phyloP scores from a whole-genome alignment of 2,329 filamentous ascomycete genomes.

The Trematosphaeria pertusa region DNA sequence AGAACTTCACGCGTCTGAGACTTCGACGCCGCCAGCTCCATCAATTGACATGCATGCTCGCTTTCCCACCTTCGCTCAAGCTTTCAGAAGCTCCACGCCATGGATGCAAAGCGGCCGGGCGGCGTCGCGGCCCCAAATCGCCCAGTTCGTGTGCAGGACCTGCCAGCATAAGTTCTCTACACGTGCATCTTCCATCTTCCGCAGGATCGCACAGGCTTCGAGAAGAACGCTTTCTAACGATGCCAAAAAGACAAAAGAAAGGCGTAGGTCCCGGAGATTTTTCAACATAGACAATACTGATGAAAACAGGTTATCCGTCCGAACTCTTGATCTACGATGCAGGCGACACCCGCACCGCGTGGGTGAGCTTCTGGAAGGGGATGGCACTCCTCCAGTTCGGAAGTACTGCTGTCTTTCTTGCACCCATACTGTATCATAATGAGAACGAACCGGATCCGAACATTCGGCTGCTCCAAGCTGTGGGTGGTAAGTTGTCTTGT shows the following conservation, averaged over 20 bases:
- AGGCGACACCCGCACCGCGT: constrained; percentile 44
- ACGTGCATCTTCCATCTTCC: constrained; percentile 27
- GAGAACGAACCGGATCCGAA: constrained; percentile 40
- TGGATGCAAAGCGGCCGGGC: constrained; percentile 4
- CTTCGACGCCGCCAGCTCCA: constrained; percentile 5
- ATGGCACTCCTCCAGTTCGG: constrained; percentile 45
- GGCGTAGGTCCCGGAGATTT: constrained; percentile 21
- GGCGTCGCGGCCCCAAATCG: constrained; percentile 12
- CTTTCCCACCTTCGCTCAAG: constrained; percentile 25
- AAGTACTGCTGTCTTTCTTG: constrained; percentile 37
- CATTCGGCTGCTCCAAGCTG: constrained; percentile 34
- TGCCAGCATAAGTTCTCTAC: constrained; percentile 41
- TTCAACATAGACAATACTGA: too few species aligned
- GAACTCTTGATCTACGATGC: constrained; percentile 47
- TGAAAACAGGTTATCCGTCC: constrained; percentile 28
- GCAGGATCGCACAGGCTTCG: constrained; percentile 20
- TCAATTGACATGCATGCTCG: constrained; percentile 36
- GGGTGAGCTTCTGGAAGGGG: constrained; percentile 46
- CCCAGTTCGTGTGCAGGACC: constrained; percentile 31
- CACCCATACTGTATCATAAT: constrained; percentile 43
- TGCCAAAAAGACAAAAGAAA: constrained; percentile 28
- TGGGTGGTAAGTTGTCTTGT: constrained; percentile 41
- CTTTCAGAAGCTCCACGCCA: constrained; percentile 24
- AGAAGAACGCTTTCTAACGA: constrained; percentile 17
- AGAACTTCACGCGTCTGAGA: constrained; percentile 16